Percentiles rank a stretch among this genome's conserved stretches.
phyloP scores from a whole-genome alignment of 306 rosid genomes.

The Senna tora region DNA sequence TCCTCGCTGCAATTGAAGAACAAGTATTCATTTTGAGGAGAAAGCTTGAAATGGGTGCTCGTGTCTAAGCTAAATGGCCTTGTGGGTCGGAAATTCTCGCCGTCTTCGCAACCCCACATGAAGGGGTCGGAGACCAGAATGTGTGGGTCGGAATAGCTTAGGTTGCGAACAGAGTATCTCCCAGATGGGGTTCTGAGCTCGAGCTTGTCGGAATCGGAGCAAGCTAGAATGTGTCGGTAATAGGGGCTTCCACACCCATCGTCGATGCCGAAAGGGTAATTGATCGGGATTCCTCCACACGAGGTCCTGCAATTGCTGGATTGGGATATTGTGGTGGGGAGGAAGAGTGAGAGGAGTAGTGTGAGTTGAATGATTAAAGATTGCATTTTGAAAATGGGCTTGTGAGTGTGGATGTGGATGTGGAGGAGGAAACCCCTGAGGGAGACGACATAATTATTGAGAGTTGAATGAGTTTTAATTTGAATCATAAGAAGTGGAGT shows the following conservation, averaged over 20 bases:
- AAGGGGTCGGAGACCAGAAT: slow-evolving; percentile 71
- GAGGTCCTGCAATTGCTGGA: slow-evolving; percentile 74
- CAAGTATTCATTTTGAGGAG: slow-evolving; percentile 77
- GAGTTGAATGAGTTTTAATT: slow-evolving; percentile 34
- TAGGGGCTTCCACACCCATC: slow-evolving; percentile 96
- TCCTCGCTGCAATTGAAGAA: slow-evolving; percentile 88
- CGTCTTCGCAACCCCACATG: slow-evolving; percentile 89
- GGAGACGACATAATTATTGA: slow-evolving; percentile 20
- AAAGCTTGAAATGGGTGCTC: slow-evolving; percentile 67
- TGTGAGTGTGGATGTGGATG: not conserved
- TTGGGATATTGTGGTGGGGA: slow-evolving; percentile 45
- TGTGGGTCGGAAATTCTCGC: slow-evolving; percentile 65
- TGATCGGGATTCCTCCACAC: slow-evolving; percentile 74
- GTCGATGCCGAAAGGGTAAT: slow-evolving; percentile 85
- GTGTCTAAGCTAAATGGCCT: slow-evolving; percentile 82
- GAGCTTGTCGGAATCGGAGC: slow-evolving; percentile 59
- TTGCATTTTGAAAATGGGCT: slow-evolving; percentile 30
- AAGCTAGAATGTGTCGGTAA: slow-evolving; percentile 66
- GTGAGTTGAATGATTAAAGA: slow-evolving; percentile 33
- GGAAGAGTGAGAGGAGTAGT: slow-evolving; percentile 37
- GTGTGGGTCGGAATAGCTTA: slow-evolving; percentile 82
- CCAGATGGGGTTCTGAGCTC: slow-evolving; percentile 89
- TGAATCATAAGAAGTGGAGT: slow-evolving; percentile 26
- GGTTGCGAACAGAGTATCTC: slow-evolving; percentile 64
- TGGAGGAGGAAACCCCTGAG: not conserved